Base-by-base conservation (phyloP, 2,329 filamentous ascomycete species). In the Aspergillus sp. region DNA sequence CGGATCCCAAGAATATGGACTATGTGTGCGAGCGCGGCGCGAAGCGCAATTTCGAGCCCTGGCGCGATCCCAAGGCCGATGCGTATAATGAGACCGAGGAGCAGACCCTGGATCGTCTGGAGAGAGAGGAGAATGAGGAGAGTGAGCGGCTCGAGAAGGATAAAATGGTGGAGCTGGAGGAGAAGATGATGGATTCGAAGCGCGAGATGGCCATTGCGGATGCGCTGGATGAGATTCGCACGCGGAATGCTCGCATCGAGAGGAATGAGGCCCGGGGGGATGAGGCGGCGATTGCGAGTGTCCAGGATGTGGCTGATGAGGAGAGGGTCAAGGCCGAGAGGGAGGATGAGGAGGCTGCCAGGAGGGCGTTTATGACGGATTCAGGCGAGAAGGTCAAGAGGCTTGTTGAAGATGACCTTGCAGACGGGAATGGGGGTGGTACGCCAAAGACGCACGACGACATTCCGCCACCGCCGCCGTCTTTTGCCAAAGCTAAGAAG, bases 141-240 rank as follows among this genome's bases (percentile, higher is more conserved):
- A 69, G 71, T 33, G 69, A 74, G 43, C 65, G 78, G 43, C 74
- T 80, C 37, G 86, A 94, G 58, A 72, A 78, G 43, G 88, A 95
- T 58, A 85, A 86, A 14, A 98, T 98, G 93, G 82, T 82, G 36
- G 88, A 95, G 55, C 64, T 98, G 29, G 91, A 98, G 64, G 80
- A 82, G 42, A 96, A 96, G 66, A 94, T 89, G 34, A 66, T 82
- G 14, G 91, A 98, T 57, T 88, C 88, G 1, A 88, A 91, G 66
- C 73, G 82, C 25, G 91, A 98, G 61, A 98, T 98, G 88, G 85
- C 83, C 12, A 85, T 95, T 27, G 91, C 91, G 2, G 91, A 98
- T 66, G 89, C 88, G 5, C 65, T 98, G 34, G 91, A 98, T 58
- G 88, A 95, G 63, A 95, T 98, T 36, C 72, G 89, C 35, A 89